These are phyloP conservation scores for Botrytis hyacinthi DNA, from an alignment of 2,329 filamentous ascomycete species.

Conservation along the genomic window DNA sequence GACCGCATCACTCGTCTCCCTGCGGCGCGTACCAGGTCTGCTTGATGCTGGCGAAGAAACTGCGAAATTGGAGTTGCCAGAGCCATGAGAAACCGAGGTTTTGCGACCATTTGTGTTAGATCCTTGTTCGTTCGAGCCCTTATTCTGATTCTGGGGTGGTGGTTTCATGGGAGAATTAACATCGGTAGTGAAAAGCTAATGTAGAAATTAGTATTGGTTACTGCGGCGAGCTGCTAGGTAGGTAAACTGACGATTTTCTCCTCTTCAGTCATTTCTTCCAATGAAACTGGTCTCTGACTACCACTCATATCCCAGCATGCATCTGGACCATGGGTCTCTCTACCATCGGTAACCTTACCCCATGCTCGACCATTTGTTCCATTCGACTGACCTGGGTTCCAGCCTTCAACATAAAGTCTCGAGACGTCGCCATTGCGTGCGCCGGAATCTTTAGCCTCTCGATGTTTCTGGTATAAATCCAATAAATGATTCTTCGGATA, in stretches of 20 bases:
- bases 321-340: constrained; percentile 79
- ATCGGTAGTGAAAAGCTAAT: constrained; percentile 74
- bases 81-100: constrained; percentile 69
- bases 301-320: constrained; percentile 85
- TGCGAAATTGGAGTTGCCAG: constrained; percentile 61
- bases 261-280: constrained; percentile 65
- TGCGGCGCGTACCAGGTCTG: constrained; percentile 73
- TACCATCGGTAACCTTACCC: constrained; percentile 74
- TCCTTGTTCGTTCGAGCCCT: constrained; percentile 56
- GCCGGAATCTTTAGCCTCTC: constrained; percentile 42
- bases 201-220: constrained; percentile 30
- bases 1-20: constrained; percentile 75
- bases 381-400: constrained; percentile 74
- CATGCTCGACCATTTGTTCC: constrained; percentile 61
- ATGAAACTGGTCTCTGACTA: constrained; percentile 65
- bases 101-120: constrained; percentile 69
- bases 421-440: constrained; percentile 58
- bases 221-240: constrained; percentile 20
- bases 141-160: constrained; percentile 62
- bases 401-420: constrained; percentile 69
- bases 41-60: constrained; percentile 70
- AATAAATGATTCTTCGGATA: constrained; percentile 59
- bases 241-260: constrained; percentile 56
- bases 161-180: constrained; percentile 94
- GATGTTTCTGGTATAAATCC: constrained; percentile 64